Evolutionary conservation across 805 yeast species (phyloP), one percentile per base, ranked within the genome.

Genomic region (Priceomyces medius): DNA sequence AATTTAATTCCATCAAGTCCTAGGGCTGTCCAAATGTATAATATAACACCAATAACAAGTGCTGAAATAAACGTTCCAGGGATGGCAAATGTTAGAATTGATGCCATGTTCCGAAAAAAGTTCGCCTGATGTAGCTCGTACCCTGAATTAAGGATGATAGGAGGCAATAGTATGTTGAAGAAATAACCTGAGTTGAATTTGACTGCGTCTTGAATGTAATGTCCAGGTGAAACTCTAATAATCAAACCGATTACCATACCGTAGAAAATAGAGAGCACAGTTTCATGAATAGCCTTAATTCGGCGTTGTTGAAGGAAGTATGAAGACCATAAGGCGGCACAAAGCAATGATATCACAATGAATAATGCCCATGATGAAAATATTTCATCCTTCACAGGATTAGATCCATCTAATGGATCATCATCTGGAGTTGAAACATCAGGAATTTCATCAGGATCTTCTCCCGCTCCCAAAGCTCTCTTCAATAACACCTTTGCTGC

Each of bases 291-390:
- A 3, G 96, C 95, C 63, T 88, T 90, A 54, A 93, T 91, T 49
- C 93, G 77, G 53, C 88, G 78, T 55, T 88, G 96, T 56, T 91
- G 96, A 37, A 93, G 71, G 59, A 86, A 91, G 64, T 91, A 93
- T 21, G 95, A 84, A 3, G 97, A 88, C 97, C 97, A 93, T 39
- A 93, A 69, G 0, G 99, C 97, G 7, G 90, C 77, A 44, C 91
- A 85, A 35, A 93, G 69, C 34, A 93, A 71, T 43, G 85, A 79
- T 37, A 93, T 61, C 48, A 93, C 73, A 44, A 93, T 95, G 63
- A 89, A 90, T 21, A 93, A 68, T 0, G 99, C 98, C 99, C 99
- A 93, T 0, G 97, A 88, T 4, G 96, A 86, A 62, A 89, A 93
- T 53, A 93, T 88, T 63, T 93, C 99, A 54, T 91, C 97, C 3